A percentile compares a stretch with the other conserved stretches of the same genome.
These are phyloP conservation scores for Magnaporthiopsis incrustans DNA, from an alignment of 2,329 filamentous ascomycete genomes.

Conservation along the genomic window DNA sequence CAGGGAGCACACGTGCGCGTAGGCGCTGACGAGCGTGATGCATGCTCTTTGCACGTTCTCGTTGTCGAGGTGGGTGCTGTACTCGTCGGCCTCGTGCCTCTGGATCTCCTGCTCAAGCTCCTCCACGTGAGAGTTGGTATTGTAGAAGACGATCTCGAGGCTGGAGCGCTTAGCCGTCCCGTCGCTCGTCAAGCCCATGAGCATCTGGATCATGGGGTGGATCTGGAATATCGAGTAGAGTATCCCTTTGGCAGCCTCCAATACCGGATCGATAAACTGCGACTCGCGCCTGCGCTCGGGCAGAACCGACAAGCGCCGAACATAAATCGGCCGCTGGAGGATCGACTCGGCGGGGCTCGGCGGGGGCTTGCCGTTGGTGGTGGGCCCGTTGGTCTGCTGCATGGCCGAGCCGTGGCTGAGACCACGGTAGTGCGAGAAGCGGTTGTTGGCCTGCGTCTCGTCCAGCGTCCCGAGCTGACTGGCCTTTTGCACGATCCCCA, in stretches of 20 bases:
- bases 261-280: slow-evolving; percentile 49
- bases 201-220: slow-evolving; percentile 58
- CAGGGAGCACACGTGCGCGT: slow-evolving; percentile 56
- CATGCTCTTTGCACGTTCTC: slow-evolving; percentile 57
- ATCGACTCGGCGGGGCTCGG: slow-evolving; percentile 50
- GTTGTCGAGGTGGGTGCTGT: slow-evolving; percentile 44
- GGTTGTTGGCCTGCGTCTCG: slow-evolving; percentile 53
- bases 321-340: slow-evolving; percentile 52
- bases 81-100: slow-evolving; percentile 46
- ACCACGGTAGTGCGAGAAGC: slow-evolving; percentile 59
- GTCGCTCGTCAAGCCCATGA: slow-evolving; percentile 54
- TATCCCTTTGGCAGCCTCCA: slow-evolving; percentile 59
- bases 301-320: slow-evolving; percentile 54
- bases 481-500: slow-evolving; percentile 54
- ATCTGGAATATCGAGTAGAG: slow-evolving; percentile 61
- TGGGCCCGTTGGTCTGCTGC: slow-evolving; percentile 37
- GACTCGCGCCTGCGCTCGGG: slow-evolving; percentile 57
- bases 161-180: slow-evolving; percentile 53
- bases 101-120: slow-evolving; percentile 59
- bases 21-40: slow-evolving; percentile 54
- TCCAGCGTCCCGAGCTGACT: slow-evolving; percentile 56
- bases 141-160: slow-evolving; percentile 60
- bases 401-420: slow-evolving; percentile 63
- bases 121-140: slow-evolving; percentile 58
- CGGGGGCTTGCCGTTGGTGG: slow-evolving; percentile 39